Conservation (phyloP, 2,329 filamentous ascomycete species). For the Apiospora aurea region DNA sequence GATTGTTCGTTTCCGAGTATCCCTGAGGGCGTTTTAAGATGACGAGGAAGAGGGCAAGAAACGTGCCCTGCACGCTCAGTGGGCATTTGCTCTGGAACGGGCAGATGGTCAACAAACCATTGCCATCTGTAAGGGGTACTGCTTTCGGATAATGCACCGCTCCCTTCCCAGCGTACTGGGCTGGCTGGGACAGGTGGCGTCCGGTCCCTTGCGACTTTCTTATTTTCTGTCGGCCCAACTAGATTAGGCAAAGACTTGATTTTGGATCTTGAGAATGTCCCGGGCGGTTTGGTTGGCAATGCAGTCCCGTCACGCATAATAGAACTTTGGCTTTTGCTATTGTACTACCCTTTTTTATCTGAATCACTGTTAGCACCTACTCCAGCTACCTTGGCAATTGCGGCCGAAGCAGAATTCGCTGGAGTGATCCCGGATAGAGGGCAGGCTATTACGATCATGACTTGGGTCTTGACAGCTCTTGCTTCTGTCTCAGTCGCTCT, state of each 20-base stretch:
- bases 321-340: no score
- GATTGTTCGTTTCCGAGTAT: no score
- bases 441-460: not conserved
- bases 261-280: no score
- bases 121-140: not conserved
- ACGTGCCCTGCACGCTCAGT: not conserved
- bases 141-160: not conserved
- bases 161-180: not conserved
- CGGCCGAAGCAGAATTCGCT: not conserved
- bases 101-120: not conserved
- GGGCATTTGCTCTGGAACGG: not conserved
- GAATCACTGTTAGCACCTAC: not conserved
- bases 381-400: not conserved
- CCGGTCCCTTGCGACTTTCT: no score
- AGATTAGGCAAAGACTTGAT: no score
- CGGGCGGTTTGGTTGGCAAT: no score
- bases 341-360: not conserved
- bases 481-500: not conserved
- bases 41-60: not conserved
- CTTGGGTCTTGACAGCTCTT: not conserved
- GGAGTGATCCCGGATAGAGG: not conserved
- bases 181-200: not conserved
- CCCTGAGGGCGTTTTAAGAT: not conserved
- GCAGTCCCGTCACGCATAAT: no score
- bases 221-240: no score